Base-by-base conservation (phyloP, 2,329 filamentous ascomycete genomes). In the Penicillium brasilianum region DNA sequence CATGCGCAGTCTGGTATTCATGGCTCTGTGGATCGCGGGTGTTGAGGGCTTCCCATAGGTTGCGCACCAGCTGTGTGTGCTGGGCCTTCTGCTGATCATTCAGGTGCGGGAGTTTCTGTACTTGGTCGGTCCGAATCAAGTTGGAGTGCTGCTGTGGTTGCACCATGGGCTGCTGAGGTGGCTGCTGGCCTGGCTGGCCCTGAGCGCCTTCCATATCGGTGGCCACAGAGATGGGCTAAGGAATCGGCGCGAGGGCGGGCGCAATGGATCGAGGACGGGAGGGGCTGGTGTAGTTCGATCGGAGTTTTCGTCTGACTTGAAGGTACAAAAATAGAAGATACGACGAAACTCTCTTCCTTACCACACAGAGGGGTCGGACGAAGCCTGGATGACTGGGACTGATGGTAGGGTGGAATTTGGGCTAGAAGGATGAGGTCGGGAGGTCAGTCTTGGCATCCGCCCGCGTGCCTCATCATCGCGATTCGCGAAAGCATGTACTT, bases 41-140 rank as follows among this genome's bases (percentile, higher is more conserved):
- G 61, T 85, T 81, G 54, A 85, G 76, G 34, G 80, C 73, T 32
- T 81, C 79, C 85, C 85, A 88, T 53, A 86, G 78, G 62, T 78
- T 81, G 59, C 80, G 78, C 63, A 88, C 81, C 20, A 83, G 77
- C 52, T 80, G 75, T 59, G 82, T 83, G 69, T 87, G 86, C 65
- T 84, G 81, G 48, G 79, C 74, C 74, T 87, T 88, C 67, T 84
- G 81, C 52, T 82, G 75, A 9, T 85, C 82, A 62, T 75, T 82
- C 32, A 88, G 76, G 71, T 82, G 78, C 5, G 83, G 82, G 6
- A 86, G 76, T 59, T 79, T 80, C 62, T 81, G 79, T 55, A 86
- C 83, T 62, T 85, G 81, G 59, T 83, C 80, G 32, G 83, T 82
- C 48, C 80, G 80, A 66, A 85, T 84, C 52, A 83, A 70, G 57